These are phyloP conservation scores for Melanogaster broomeanus DNA, from an alignment of 768 basidiomycete species.

Conservation along the genomic window DNA sequence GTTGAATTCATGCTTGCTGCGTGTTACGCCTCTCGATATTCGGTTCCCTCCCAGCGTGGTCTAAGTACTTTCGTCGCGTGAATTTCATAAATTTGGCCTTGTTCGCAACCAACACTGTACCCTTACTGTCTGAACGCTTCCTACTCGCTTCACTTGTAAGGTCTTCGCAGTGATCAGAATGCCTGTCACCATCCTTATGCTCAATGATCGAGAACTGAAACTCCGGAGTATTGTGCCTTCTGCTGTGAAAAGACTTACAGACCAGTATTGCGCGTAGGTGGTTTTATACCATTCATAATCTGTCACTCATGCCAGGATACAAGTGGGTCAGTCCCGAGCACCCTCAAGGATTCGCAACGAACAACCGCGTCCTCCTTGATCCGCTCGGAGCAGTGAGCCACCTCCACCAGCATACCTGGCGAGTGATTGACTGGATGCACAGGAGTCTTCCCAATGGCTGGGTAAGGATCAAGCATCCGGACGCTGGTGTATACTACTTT, in stretches of 20 bases:
- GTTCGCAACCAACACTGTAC: neutral
- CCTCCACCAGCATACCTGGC: neutral
- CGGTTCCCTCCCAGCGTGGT: neutral
- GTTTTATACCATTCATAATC: neutral
- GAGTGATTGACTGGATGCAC: constrained; percentile 1
- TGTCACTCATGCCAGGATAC: neutral
- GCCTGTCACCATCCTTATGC: neutral
- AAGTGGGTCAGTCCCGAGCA: constrained; percentile 10
- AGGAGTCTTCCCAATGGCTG: constrained; percentile 24
- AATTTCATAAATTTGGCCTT: neutral
- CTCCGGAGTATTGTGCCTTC: constrained; percentile 19
- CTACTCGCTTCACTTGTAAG: neutral
- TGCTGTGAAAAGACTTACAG: neutral
- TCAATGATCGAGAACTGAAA: neutral
- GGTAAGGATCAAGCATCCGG: constrained; percentile 31
- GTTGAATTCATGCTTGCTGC: no score
- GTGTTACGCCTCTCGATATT: neutral
- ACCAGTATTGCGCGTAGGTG: constrained; percentile 9
- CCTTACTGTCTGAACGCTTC: neutral
- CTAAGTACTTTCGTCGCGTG: neutral
- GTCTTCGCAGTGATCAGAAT: neutral
- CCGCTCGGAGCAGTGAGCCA: constrained; percentile 11
- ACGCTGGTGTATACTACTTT: constrained; percentile 34
- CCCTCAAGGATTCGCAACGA: constrained; percentile 17
- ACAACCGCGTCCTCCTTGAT: neutral